Base-by-base conservation (phyloP, 495 filamentous ascomycete genomes). In the Penicillium cataractarum region DNA sequence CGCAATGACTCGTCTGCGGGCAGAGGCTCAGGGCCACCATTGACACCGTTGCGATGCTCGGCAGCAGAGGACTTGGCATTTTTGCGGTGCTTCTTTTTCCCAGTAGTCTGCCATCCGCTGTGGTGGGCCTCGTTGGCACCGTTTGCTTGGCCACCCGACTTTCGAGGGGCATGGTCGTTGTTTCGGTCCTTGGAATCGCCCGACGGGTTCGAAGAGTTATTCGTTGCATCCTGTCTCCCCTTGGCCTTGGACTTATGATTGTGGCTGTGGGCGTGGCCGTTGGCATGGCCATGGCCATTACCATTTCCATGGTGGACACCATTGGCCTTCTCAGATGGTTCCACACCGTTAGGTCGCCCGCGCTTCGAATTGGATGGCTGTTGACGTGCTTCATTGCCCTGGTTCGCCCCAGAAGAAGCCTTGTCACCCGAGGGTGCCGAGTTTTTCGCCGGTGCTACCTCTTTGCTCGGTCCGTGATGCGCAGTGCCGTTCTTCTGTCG, bases 1-100 rank as follows among this genome's bases (percentile, higher is more conserved):
- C 82, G 69, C 65, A 83, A 58, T 35, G 80, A 78, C 58, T 79
- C 80, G 51, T 83, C 80, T n/a, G 67, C 64, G n/a, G 82, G 80
- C 24, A 81, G 65, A 7, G 76, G 72, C 61, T 83, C 81, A 1
- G 69, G 73, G 22, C 68, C 68, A 29, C 67, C 58, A 39, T 71
- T 63, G 32, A 61, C 55, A 4, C 65, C 64, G 33, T 73, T 68
- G 32, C 72, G 71, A 22, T 71, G 52, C 8, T 80, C 71, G 4
- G 68, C 71, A 5, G 68, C 60, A 26, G 67, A 68, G 2, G 74
- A 70, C 65, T 78, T 81, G 21, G 70, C 69, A 59, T 72, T 77
- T 54, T 72, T 74, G 61, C 78, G 80, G 51, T 81, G 69, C 65
- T 82, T 83, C 64, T 79, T 83, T 62, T 78, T 79, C 0, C 76